Base-by-base conservation (phyloP, 169 alveolate genomes). In the Babesia caballi region DNA sequence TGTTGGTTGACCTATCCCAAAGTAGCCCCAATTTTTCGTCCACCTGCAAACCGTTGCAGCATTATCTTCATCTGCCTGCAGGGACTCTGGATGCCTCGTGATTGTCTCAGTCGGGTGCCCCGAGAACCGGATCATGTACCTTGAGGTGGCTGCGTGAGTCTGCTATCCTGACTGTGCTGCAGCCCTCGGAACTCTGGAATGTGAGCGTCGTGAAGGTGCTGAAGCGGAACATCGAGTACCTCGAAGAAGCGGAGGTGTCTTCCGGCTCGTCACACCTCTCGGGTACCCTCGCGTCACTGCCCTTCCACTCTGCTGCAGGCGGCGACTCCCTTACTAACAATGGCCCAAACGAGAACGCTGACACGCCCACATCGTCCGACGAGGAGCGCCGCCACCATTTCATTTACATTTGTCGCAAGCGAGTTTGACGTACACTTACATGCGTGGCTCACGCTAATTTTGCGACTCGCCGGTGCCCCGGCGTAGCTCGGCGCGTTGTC, bases 41-140 rank as follows among this genome's bases (percentile, higher is more conserved):
- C n/a, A n/a, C n/a, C n/a, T n/a, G n/a, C n/a, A n/a, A n/a, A n/a
- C n/a, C n/a, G 35, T 38, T 11, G 6, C 5, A 4, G 25, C 19
- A 60, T 38, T 38, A 38, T 30, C 14, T 2, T 57, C 23, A 41
- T 8, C 4, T 17, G 33, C 14, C 25, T 59, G n/a, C 74, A 77
- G 86, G 33, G 60, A 40, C 6, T 27, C 25, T 4, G 86, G 86
- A 5, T 25, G 11, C 35, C 44, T 77, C 15, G 33, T 77, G n/a
- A 30, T 77, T 14, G 61, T 77, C 25, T 68, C 86, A 44, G 74
- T 66, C 9, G 86, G 86, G 40, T 41, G 68, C 32, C 82, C 86
- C 47, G 73, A 21, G n/a, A 66, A 59, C 52, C 66, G 86, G 15
- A 23, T 68, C 32, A 69, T 59, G 66, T 63, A 77, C 68, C 58